A percentile compares a stretch with the other conserved stretches of the same genome.
phyloP scores from a whole-genome alignment of 2,329 filamentous ascomycete species.

The Hypoxylon sp. region DNA sequence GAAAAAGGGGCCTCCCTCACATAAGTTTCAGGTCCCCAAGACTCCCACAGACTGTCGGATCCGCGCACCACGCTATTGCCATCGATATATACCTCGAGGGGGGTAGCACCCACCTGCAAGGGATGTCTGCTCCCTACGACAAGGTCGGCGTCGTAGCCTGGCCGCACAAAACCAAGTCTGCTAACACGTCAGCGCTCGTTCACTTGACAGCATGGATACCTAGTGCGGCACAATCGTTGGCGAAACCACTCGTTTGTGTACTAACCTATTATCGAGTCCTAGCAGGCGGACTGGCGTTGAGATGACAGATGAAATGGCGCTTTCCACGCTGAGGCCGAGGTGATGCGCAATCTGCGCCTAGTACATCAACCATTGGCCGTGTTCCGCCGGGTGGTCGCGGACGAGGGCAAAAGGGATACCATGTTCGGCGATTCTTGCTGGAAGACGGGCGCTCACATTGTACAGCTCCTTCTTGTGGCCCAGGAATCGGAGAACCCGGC shows the following conservation, averaged over 20 bases:
- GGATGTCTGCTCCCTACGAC: slow-evolving; percentile 39
- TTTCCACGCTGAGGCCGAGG: slow-evolving; percentile 30
- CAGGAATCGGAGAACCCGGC: slow-evolving; percentile 39
- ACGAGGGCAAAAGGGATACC: slow-evolving; percentile 37
- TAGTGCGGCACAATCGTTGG: not conserved
- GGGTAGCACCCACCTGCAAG: slow-evolving; percentile 35
- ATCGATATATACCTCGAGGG: slow-evolving; percentile 40
- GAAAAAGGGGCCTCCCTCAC: slow-evolving; percentile 25
- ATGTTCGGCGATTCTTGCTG: slow-evolving; percentile 19
- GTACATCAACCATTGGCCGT: slow-evolving; percentile 40
- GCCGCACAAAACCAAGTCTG: slow-evolving; percentile 36
- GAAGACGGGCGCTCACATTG: slow-evolving; percentile 30
- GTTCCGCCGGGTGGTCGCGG: slow-evolving; percentile 38
- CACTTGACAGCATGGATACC: no score
- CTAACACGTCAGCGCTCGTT: not conserved
- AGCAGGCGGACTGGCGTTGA: slow-evolving; percentile 32
- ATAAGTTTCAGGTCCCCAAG: slow-evolving; percentile 5
- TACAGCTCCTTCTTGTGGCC: slow-evolving; percentile 43
- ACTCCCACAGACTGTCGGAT: slow-evolving; percentile 34
- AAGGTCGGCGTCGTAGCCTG: slow-evolving; percentile 40
- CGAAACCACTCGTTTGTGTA: not conserved
- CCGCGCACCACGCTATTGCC: slow-evolving; percentile 33
- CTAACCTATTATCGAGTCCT: slow-evolving; percentile 37
- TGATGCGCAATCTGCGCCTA: slow-evolving; percentile 41
- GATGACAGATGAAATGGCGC: slow-evolving; percentile 33